Conservation (phyloP, 1,284 basidiomycete species). For the Trichosporon faecale region DNA sequence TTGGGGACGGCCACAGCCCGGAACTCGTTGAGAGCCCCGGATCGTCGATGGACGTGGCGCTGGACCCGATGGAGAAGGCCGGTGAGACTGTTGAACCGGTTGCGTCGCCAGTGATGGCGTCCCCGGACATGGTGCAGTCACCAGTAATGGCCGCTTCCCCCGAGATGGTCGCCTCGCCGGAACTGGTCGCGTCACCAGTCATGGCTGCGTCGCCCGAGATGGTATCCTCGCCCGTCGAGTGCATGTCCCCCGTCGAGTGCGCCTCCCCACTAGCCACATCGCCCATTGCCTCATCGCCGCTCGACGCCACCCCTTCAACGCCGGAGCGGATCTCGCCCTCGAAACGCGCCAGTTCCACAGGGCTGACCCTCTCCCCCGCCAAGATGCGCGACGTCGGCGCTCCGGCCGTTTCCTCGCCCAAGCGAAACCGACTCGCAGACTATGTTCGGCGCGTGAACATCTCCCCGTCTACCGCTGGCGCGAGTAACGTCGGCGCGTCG, state of each 20-base stretch:
- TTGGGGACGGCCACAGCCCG: not conserved
- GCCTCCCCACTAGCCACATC: not conserved
- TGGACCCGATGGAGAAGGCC: constrained; percentile 10
- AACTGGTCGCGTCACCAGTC: constrained; percentile 13
- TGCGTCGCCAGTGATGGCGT: not conserved
- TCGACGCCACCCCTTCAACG: not conserved
- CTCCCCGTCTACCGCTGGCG: not conserved
- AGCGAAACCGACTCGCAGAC: not conserved
- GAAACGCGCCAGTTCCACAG: constrained; percentile 2
- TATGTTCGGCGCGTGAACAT: not conserved
- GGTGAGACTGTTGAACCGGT: too few species aligned
- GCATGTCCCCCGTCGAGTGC: not conserved
- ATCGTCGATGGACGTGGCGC: not conserved
- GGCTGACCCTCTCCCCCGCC: not conserved
- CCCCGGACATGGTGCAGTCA: constrained; percentile 7
- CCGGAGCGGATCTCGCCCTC: not conserved
- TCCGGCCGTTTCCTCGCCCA: not conserved
- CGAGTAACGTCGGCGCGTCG: too few species aligned
- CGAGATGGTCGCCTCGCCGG: constrained; percentile 5
- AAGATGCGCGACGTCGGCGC: not conserved
- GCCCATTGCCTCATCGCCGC: not conserved
- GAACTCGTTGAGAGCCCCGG: constrained; percentile 16
- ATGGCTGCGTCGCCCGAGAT: constrained; percentile 2
- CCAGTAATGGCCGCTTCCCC: constrained; percentile 16
- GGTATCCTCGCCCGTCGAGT: not conserved